Evolutionary conservation across 441 rosid genomes (phyloP).

Genomic region (Macaranga tanarius): DNA sequence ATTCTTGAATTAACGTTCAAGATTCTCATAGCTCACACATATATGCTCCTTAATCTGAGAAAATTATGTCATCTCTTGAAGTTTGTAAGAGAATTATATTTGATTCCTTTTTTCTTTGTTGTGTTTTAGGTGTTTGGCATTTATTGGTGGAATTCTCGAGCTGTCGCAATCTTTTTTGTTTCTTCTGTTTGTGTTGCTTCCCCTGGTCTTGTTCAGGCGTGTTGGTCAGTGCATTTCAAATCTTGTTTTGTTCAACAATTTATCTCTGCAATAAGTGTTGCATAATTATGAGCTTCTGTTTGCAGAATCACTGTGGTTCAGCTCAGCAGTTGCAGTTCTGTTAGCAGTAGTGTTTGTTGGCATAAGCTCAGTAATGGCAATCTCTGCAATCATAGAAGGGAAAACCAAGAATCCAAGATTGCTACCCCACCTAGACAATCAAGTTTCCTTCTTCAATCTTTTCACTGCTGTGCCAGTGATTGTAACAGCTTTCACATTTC

Average conservation of each 20-base stretch:
- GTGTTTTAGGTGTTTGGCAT: too few relatives aligned
- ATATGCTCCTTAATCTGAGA: too few relatives aligned
- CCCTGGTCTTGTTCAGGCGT: constrained; percentile 51
- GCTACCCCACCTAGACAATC: constrained; percentile 49
- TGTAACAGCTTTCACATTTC: constrained; percentile 86
- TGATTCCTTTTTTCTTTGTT: too few relatives aligned
- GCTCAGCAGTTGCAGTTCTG: constrained; percentile 73
- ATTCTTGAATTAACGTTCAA: too few relatives aligned
- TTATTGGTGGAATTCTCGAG: constrained; percentile 76
- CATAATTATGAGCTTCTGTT: too few relatives aligned
- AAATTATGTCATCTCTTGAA: background rate
- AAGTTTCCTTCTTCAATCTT: constrained; percentile 61
- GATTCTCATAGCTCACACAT: too few relatives aligned
- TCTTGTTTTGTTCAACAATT: too few relatives aligned
- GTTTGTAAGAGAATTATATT: background rate
- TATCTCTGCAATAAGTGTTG: too few relatives aligned
- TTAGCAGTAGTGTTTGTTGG: constrained; percentile 75
- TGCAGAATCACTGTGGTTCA: constrained; percentile 64
- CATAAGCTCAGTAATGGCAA: constrained; percentile 66
- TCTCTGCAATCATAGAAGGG: constrained; percentile 57
- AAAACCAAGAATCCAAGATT: constrained; percentile 57
- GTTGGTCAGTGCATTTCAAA: constrained; percentile 41
- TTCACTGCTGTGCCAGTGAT: constrained; percentile 87
- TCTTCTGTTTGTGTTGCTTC: constrained; percentile 53
- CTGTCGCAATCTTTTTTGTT: constrained; percentile 51